A percentile compares a stretch with the other conserved stretches of the same genome.
These are phyloP conservation scores for Leptosphaerulina australis DNA, from an alignment of 2,329 filamentous ascomycete species.

Conservation along the genomic window DNA sequence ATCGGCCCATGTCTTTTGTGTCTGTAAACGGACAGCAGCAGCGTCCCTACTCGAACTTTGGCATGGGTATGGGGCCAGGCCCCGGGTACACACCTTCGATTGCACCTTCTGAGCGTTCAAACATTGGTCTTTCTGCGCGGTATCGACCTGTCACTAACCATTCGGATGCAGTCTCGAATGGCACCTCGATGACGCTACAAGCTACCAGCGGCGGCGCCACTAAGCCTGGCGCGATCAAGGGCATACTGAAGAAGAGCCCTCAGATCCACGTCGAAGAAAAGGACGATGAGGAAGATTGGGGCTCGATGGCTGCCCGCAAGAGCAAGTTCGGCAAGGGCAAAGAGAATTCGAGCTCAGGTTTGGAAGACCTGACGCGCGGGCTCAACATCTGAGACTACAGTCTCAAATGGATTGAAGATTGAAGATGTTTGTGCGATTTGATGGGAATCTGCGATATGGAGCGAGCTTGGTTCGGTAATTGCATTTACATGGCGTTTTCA, in stretches of 20 bases:
- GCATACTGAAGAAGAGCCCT: slow-evolving; percentile 41
- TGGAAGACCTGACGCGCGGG: slow-evolving; percentile 37
- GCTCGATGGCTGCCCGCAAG: slow-evolving; percentile 40
- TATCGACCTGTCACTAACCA: slow-evolving; percentile 81
- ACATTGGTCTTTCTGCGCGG: slow-evolving; percentile 83
- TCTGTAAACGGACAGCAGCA: slow-evolving; percentile 55
- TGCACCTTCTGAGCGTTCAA: slow-evolving; percentile 93
- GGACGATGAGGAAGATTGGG: slow-evolving; percentile 45
- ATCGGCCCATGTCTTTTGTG: slow-evolving; percentile 58
- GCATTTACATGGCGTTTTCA: slow-evolving; percentile 13
- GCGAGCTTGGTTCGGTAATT: slow-evolving; percentile 13
- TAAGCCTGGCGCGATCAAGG: slow-evolving; percentile 34
- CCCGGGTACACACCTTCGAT: slow-evolving; percentile 83
- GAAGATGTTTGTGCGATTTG: slow-evolving; percentile 8
- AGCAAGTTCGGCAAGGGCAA: slow-evolving; percentile 33
- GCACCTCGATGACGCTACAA: slow-evolving; percentile 43
- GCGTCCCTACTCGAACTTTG: slow-evolving; percentile 35
- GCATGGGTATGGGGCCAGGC: slow-evolving; percentile 32
- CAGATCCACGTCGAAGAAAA: slow-evolving; percentile 20
- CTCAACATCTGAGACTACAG: slow-evolving; percentile 27
- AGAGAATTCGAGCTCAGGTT: slow-evolving; percentile 24
- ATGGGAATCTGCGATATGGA: slow-evolving; percentile 11
- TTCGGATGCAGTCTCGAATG: slow-evolving; percentile 38
- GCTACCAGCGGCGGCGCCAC: slow-evolving; percentile 33
- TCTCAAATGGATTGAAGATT: slow-evolving; percentile 5